Percentiles rank a stretch among this genome's conserved stretches.
phyloP scores from a whole-genome alignment of 202 grass and related monocot genomes.

The Carex sylvatica region DNA sequence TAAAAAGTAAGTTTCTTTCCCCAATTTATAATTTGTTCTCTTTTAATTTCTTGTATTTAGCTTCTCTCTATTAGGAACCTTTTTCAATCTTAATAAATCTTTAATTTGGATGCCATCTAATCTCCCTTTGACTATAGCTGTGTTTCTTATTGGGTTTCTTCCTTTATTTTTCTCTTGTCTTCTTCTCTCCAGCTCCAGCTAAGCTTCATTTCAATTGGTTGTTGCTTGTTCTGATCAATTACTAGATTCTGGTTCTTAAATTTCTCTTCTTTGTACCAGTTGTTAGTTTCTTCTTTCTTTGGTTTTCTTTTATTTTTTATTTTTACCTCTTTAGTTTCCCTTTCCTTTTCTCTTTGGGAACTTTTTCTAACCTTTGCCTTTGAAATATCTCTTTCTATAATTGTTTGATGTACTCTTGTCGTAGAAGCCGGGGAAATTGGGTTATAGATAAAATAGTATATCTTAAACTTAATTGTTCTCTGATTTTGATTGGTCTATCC shows the following conservation, averaged over 20 bases:
- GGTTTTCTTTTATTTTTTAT: neutral
- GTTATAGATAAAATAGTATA: constrained; percentile 30
- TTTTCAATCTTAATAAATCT: constrained; percentile 23
- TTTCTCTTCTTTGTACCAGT: constrained; percentile 3
- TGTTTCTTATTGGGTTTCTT: neutral
- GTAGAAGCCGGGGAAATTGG: constrained; percentile 6
- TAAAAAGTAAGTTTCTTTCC: constrained; percentile 31
- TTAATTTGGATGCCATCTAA: neutral
- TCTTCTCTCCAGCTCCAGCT: neutral
- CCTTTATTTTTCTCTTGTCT: neutral
- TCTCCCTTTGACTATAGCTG: neutral
- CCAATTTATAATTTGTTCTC: neutral
- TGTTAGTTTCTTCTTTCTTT: constrained; percentile 14
- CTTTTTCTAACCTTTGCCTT: constrained; percentile 15
- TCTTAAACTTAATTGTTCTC: constrained; percentile 18
- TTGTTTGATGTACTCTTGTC: constrained; percentile 13
- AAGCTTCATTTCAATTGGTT: constrained; percentile 31
- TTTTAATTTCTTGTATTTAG: constrained; percentile 9
- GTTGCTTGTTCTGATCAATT: neutral
- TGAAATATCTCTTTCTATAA: constrained; percentile 25
- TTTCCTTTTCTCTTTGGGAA: constrained; percentile 19
- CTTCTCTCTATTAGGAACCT: constrained; percentile 14
- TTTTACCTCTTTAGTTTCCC: constrained; percentile 8
- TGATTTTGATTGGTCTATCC: constrained; percentile 24
- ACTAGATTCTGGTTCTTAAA: neutral